Percentiles rank a stretch among this genome's conserved stretches.
These are phyloP conservation scores for Blastomyces emzantsi DNA, from an alignment of 2,329 filamentous ascomycete species.

Conservation along the genomic window DNA sequence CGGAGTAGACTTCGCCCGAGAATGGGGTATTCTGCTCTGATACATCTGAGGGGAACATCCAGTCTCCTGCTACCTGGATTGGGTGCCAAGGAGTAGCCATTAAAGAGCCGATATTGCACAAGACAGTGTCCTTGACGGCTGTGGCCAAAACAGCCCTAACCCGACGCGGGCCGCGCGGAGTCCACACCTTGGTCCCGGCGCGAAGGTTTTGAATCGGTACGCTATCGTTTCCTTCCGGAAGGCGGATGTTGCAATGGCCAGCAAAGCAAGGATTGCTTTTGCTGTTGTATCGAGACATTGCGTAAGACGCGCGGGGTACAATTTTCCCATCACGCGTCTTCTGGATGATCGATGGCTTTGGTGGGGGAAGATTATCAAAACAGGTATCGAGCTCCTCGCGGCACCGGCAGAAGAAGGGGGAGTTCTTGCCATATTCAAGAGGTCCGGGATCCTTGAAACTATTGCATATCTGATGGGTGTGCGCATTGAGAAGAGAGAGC, in stretches of 20 bases:
- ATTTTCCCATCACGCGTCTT: background rate
- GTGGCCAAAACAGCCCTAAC: conserved; percentile 48
- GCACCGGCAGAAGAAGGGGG: conserved; percentile 45
- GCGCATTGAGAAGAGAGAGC: conserved; percentile 47
- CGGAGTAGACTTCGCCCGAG: conserved; percentile 48
- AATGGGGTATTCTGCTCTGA: conserved; percentile 33
- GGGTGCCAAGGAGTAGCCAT: conserved; percentile 55
- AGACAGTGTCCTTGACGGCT: conserved; percentile 29
- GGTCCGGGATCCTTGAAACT: conserved; percentile 55
- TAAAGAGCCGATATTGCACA: conserved; percentile 43
- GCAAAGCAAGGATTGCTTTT: conserved; percentile 45
- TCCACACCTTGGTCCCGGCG: conserved; percentile 42
- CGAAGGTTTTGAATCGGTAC: conserved; percentile 40
- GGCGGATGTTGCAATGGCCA: conserved; percentile 39
- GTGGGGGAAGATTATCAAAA: conserved; percentile 27
- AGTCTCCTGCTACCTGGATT: conserved; percentile 35
- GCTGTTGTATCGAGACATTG: conserved; percentile 41
- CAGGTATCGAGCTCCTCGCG: conserved; percentile 42
- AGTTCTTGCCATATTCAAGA: conserved; percentile 44
- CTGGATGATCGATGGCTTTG: conserved; percentile 16
- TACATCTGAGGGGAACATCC: conserved; percentile 42
- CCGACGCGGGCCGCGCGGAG: conserved; percentile 42
- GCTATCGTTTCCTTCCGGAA: conserved; percentile 33
- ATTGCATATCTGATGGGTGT: conserved; percentile 51
- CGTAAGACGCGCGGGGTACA: conserved; percentile 14